Conservation (phyloP, 805 yeast species). For the Candida lessepsii region DNA sequence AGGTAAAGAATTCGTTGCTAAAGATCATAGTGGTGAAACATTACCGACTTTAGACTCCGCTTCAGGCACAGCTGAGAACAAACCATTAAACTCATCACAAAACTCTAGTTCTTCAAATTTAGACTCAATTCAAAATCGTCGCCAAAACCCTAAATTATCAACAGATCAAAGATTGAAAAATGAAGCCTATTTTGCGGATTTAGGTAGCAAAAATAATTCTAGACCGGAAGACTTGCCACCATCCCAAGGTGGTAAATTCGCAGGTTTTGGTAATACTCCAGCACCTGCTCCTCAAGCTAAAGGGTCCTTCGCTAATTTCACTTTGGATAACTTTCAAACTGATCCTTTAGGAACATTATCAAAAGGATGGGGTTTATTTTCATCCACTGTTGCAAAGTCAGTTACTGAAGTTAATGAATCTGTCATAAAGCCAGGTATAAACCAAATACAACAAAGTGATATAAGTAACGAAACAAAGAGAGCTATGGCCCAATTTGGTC, state of each 20-base stretch:
- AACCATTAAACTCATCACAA: slow-evolving; percentile 8
- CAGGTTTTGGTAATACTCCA: slow-evolving; percentile 87
- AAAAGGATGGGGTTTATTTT: slow-evolving; percentile 93
- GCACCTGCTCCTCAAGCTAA: slow-evolving; percentile 32
- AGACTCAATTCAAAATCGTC: slow-evolving; percentile 39
- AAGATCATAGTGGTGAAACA: slow-evolving; percentile 53
- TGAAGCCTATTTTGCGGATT: slow-evolving; percentile 76
- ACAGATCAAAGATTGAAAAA: slow-evolving; percentile 53
- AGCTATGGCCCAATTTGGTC: slow-evolving; percentile 97
- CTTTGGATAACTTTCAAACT: slow-evolving; percentile 64
- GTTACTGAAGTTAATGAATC: slow-evolving; percentile 82
- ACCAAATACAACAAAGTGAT: slow-evolving; percentile 75
- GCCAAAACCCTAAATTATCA: slow-evolving; percentile 35
- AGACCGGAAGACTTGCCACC: slow-evolving; percentile 85
- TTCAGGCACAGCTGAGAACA: neutral
- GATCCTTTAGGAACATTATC: slow-evolving; percentile 91
- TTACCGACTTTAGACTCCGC: slow-evolving; percentile 27
- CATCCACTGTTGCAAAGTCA: slow-evolving; percentile 80
- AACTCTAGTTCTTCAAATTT: slow-evolving; percentile 8
- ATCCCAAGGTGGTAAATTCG: slow-evolving; percentile 89
- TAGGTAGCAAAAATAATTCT: slow-evolving; percentile 69
- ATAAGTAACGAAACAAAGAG: slow-evolving; percentile 76
- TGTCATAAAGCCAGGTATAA: slow-evolving; percentile 88
- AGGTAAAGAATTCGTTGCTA: slow-evolving; percentile 66
- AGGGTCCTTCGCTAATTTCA: slow-evolving; percentile 55